These are phyloP conservation scores for Teunomyces panamensis DNA, from an alignment of 805 yeast species.

Conservation along the genomic window DNA sequence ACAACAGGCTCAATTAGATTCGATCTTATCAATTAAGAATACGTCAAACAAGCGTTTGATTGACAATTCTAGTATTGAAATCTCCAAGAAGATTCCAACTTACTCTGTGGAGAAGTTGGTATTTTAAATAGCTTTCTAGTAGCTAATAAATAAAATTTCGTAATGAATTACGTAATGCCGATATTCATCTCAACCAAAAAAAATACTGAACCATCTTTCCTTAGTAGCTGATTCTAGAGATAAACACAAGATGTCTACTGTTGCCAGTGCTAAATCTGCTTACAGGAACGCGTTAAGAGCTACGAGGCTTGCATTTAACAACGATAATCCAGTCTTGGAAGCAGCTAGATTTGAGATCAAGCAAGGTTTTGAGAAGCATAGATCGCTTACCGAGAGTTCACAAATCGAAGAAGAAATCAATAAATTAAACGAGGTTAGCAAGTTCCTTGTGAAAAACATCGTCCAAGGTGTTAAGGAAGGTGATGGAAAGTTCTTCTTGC, in stretches of 20 bases:
- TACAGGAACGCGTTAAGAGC: constrained; percentile 69
- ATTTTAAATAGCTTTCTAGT: constrained; percentile 17
- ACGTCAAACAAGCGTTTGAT: constrained; percentile 25
- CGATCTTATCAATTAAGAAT: constrained; percentile 32
- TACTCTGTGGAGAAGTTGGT: constrained; percentile 53
- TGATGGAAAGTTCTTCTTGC: constrained; percentile 50
- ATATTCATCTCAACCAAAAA: neutral
- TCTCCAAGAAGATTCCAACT: constrained; percentile 46
- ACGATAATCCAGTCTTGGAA: constrained; percentile 44
- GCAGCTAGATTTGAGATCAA: constrained; percentile 64
- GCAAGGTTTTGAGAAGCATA: constrained; percentile 45
- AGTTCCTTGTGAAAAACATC: constrained; percentile 67
- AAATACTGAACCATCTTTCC: neutral
- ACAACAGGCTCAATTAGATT: constrained; percentile 30
- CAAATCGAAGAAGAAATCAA: constrained; percentile 41
- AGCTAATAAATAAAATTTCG: neutral
- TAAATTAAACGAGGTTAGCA: constrained; percentile 66
- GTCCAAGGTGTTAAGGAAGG: constrained; percentile 71
- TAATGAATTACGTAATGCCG: neutral
- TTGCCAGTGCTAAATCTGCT: constrained; percentile 31
- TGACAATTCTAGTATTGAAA: constrained; percentile 24
- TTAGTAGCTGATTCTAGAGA: too few species aligned
- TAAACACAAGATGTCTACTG: constrained; percentile 2
- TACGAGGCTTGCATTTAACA: constrained; percentile 55
- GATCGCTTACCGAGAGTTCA: constrained; percentile 14